These are phyloP conservation scores for Solanum microdontum DNA, from an alignment of 257 asterid species.

Conservation along the genomic window DNA sequence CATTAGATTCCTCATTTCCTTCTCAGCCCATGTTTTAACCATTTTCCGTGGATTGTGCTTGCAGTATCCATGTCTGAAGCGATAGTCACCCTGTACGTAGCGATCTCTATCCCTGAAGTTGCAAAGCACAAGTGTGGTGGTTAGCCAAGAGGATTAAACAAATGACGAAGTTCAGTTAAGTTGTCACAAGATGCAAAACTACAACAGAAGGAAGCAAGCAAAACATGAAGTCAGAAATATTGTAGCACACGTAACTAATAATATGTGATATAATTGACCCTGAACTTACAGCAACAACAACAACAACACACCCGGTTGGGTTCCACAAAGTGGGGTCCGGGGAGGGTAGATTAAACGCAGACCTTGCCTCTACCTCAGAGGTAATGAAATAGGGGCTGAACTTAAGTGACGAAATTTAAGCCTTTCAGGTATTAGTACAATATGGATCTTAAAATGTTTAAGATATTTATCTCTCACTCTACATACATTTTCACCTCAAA, in stretches of 20 bases:
- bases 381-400: background rate
- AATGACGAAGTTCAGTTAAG: background rate
- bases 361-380: background rate
- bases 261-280: background rate
- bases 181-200: background rate
- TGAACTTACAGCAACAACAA: background rate
- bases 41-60: slow-evolving; percentile 93
- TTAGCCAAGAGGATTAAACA: background rate
- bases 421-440: background rate
- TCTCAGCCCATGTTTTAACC: slow-evolving; percentile 99
- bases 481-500: background rate
- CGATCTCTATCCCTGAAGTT: slow-evolving; percentile 90
- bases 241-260: background rate
- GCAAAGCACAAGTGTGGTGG: background rate
- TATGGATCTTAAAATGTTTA: background rate
- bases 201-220: background rate
- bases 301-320: background rate
- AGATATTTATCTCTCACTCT: background rate
- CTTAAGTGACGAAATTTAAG: background rate
- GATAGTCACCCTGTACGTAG: slow-evolving; percentile 92
- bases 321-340: background rate
- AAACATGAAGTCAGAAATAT: background rate
- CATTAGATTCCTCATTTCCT: slow-evolving; percentile 97
- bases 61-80: slow-evolving; percentile 86
- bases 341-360: background rate